Evolutionary conservation across 2,329 filamentous ascomycete genomes (phyloP), one percentile per base, ranked within the genome.

Genomic region (Lecanicillium sp.): DNA sequence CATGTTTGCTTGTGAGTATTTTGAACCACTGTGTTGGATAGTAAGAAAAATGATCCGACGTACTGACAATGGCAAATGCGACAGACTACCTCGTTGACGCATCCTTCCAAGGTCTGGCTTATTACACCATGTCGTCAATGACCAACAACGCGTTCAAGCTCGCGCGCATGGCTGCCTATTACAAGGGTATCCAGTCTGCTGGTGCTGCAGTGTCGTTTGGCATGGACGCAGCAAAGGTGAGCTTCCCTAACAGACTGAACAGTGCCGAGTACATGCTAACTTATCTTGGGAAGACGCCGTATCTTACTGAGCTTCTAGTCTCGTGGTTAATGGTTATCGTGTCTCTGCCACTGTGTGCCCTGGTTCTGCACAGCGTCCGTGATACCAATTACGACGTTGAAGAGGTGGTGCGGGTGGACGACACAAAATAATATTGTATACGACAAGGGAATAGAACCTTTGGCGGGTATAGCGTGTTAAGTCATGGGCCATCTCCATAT

Each of bases 111-210:
- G 86, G 86, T 51, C 64, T 68, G n/a, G 73, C 77, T 32, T 75
- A 77, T 49, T 85, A 86, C 68, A 78, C 77, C 61, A 85, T 87
- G 79, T 82, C 82, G 33, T 71, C 81, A n/a, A 63, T 86, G 32
- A 79, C 78, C 45, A 87, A 87, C 65, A 84, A 84, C 55, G 69
- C 76, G 39, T 79, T 81, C 54, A 84, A 81, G 55, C 70, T 84
- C 25, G 82, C 82, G 54, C 84, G 85, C 59, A 85, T 82, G 56
- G 81, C 80, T 14, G 82, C 81, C 36, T 88, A 86, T 65, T 88
- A 88, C 69, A 88, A 88, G 62, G 82, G 82, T 13, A 83, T 88
- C 36, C 84, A 89, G 57, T 86, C 81, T 13, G 81, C 79, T 5
- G 84, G 84, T 50, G 74, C 78, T 2, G 84, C 81, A 17, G 75